Conservation (phyloP, 768 basidiomycete genomes). For the Xerocomus spinulosus region DNA sequence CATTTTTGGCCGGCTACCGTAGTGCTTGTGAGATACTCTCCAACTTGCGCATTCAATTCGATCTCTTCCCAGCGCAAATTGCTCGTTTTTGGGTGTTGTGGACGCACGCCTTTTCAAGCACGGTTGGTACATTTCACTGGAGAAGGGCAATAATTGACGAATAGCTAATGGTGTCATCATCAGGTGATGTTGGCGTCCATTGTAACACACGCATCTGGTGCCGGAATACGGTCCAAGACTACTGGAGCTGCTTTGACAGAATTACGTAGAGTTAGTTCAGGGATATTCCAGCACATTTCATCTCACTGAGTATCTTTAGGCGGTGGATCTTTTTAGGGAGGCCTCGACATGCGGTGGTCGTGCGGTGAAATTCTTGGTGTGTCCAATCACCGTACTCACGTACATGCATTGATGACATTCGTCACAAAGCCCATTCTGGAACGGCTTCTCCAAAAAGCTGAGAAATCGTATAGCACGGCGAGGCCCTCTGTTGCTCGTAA, state of each 20-base stretch:
- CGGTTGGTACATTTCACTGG: conserved; percentile 37
- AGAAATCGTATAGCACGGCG: conserved; percentile 46
- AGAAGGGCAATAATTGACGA: not conserved
- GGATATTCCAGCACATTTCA: not conserved
- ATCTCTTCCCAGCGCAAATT: conserved; percentile 51
- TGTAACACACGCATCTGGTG: conserved; percentile 58
- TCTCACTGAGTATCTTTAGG: conserved; percentile 23
- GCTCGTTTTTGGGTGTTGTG: conserved; percentile 68
- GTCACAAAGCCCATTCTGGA: conserved; percentile 59
- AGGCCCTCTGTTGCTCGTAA: conserved; percentile 41
- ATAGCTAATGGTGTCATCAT: not conserved
- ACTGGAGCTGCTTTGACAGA: conserved; percentile 68
- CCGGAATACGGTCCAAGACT: conserved; percentile 51
- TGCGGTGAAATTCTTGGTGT: conserved; percentile 64
- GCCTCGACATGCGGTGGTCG: conserved; percentile 63
- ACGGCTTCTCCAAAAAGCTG: conserved; percentile 58
- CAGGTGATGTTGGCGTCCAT: conserved; percentile 76
- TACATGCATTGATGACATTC: conserved; percentile 2
- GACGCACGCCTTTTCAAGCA: conserved; percentile 67
- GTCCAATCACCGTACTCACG: conserved; percentile 16
- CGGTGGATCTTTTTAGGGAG: conserved; percentile 59
- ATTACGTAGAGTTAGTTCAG: conserved; percentile 36
- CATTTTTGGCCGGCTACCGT: conserved; percentile 63
- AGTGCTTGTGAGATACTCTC: conserved; percentile 57
- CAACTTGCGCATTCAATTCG: conserved; percentile 46